Conservation (phyloP, 805 yeast genomes). For the Yamadazyma akitaensis region DNA sequence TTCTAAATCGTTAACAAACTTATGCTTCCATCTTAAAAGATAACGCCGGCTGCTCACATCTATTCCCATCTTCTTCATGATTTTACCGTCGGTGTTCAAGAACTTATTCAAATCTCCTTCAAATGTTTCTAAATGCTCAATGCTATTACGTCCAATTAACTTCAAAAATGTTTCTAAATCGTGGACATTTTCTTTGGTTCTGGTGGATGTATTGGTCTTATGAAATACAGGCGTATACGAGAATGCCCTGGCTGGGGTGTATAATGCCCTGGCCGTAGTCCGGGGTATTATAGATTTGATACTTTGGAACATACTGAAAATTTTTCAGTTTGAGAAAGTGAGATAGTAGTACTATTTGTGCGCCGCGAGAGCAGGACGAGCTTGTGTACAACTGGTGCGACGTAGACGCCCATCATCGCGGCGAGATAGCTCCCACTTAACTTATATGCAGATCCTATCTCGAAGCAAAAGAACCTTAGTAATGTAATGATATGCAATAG, state of each 20-base stretch:
- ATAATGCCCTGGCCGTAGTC: background rate
- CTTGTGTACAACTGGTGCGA: no score
- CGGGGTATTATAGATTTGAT: conserved; percentile 2
- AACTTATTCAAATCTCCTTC: conserved; percentile 59
- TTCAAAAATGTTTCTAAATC: conserved; percentile 71
- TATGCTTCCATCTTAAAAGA: conserved; percentile 69
- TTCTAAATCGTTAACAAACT: conserved; percentile 53
- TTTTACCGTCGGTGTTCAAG: conserved; percentile 50
- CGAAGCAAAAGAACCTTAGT: no score
- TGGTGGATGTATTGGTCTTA: conserved; percentile 53
- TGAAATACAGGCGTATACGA: conserved; percentile 10
- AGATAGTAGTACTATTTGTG: background rate
- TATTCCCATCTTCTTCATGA: conserved; percentile 73
- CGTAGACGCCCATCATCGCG: no score
- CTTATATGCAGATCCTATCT: no score
- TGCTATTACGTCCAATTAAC: conserved; percentile 74
- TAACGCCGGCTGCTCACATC: conserved; percentile 71
- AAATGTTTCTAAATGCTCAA: conserved; percentile 65
- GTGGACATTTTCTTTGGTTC: conserved; percentile 43
- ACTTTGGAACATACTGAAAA: conserved; percentile 5
- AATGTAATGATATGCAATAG: no score
- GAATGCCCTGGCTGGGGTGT: conserved; percentile 7
- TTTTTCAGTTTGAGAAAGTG: conserved; percentile 1
- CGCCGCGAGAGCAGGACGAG: no score
- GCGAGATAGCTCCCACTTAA: no score